Evolutionary conservation across 148 eudicot genomes (phyloP).

Genomic region (Dianthus caryophyllus): DNA sequence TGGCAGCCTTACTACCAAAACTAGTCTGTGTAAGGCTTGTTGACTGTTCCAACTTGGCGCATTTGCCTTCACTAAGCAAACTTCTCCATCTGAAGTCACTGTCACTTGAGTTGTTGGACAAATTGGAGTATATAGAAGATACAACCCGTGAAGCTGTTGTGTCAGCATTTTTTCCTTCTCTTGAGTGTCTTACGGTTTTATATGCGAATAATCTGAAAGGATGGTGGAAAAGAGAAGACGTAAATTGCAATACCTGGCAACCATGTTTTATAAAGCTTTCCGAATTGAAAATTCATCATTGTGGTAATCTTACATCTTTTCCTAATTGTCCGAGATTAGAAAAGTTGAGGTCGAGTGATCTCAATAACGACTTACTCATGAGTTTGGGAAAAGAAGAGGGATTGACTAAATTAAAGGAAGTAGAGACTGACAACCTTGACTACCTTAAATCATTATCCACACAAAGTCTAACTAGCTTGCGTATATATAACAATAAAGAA

Average conservation of each 20-base stretch:
- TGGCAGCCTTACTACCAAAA: constrained; percentile 10
- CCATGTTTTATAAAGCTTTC: neutral
- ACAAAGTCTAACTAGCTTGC: neutral
- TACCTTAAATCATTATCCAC: neutral
- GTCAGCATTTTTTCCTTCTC: constrained; percentile 3
- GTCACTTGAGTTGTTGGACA: neutral
- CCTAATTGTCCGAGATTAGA: neutral
- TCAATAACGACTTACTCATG: neutral
- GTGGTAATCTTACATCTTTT: neutral
- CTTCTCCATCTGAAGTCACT: neutral
- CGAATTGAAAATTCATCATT: neutral
- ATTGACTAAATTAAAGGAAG: neutral
- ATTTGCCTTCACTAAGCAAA: constrained; percentile 4
- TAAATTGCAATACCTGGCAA: too few species aligned
- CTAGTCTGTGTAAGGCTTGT: neutral
- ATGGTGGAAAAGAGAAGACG: neutral
- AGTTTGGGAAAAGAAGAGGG: too few species aligned
- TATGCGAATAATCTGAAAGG: neutral
- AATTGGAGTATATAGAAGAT: constrained; percentile 10
- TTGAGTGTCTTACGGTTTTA: neutral
- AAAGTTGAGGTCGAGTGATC: neutral
- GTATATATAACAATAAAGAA: neutral
- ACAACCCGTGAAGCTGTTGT: neutral
- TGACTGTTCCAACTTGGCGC: neutral
- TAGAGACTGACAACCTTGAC: neutral